Percentiles rank a stretch among this genome's conserved stretches.
Evolutionary conservation across 768 basidiomycete genomes (phyloP).

Genomic region (Podaxis rugospora): DNA sequence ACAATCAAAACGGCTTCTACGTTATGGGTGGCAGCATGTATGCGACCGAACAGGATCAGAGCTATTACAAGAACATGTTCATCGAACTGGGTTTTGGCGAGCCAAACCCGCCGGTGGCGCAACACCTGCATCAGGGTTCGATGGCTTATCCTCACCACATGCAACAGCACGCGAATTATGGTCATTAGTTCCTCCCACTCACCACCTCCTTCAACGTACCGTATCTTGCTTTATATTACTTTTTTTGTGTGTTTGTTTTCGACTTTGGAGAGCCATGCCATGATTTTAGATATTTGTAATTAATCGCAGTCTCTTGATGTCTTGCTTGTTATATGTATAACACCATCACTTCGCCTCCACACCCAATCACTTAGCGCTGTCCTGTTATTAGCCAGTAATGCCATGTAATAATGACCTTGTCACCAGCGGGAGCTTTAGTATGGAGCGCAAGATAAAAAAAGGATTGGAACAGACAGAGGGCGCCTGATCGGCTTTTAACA

Average conservation of each 20-base stretch:
- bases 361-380: not conserved
- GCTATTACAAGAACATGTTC: constrained; percentile 75
- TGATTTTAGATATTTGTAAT: constrained; percentile 9
- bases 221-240: not conserved
- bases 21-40: constrained; percentile 31
- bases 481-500: constrained; percentile 6
- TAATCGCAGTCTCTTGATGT: not conserved
- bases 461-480: not conserved
- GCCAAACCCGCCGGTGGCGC: constrained; percentile 10
- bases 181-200: not conserved
- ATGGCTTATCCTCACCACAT: constrained; percentile 28
- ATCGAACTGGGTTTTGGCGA: constrained; percentile 68
- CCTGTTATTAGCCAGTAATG: not conserved
- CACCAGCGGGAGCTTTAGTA: not conserved
- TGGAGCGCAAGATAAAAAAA: not conserved
- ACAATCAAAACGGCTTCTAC: constrained; percentile 22
- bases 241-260: not conserved
- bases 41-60: constrained; percentile 56
- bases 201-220: not conserved
- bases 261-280: not conserved
- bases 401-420: not conserved
- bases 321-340: not conserved
- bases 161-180: constrained; percentile 14
- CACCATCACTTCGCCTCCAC: not conserved
- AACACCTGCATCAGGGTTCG: constrained; percentile 21